Evolutionary conservation across 352 stramenopile species (phyloP), one percentile per base, ranked within the genome.

Genomic region (Pythium brachiatum): DNA sequence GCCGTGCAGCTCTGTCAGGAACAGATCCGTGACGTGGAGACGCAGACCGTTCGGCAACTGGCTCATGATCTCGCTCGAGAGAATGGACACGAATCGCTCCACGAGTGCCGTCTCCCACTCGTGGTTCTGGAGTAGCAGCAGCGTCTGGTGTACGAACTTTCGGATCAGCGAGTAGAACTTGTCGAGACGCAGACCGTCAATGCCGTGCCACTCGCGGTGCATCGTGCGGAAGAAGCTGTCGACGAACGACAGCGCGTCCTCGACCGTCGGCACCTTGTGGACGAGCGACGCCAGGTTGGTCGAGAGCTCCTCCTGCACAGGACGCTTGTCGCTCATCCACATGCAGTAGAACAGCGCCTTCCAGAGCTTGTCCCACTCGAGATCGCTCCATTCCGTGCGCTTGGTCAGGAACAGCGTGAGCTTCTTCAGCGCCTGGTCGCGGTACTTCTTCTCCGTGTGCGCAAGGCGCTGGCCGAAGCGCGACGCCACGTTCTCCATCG

Each of bases 261-360:
- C 66, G 0, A 66, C 27, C 5, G 51, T 61, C 7, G 86, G 86
- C 15, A 94, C 64, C 36, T 68, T 72, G 64, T 92, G 83, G 52
- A 92, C 68, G 8, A 94, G 62, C 41, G 38, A 32, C 29, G 86
- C 75, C 27, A 94, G 62, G 59, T 83, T 92, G 13, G 72, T 68
- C n/a, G 83, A 80, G 46, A 94, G 67, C 65, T 94, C 86, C 38
- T 92, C 75, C 68, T 94, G 86, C 12, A 94, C 77, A 20, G 73
- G 73, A 11, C 79, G 83, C 70, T 94, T 94, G 80, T 94, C 86
- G 68, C 83, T 92, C 86, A 94, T 94, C 86, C 86, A 94, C 83
- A 94, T 92, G 72, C 86, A 94, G 72, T 94, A 94, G 65, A 93
- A 94, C 8, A 94, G 79, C 71, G 86, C 86, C 67, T 92, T 94